Conservation (phyloP, 2,329 filamentous ascomycete species). For the Pseudogymnoascus sp. region DNA sequence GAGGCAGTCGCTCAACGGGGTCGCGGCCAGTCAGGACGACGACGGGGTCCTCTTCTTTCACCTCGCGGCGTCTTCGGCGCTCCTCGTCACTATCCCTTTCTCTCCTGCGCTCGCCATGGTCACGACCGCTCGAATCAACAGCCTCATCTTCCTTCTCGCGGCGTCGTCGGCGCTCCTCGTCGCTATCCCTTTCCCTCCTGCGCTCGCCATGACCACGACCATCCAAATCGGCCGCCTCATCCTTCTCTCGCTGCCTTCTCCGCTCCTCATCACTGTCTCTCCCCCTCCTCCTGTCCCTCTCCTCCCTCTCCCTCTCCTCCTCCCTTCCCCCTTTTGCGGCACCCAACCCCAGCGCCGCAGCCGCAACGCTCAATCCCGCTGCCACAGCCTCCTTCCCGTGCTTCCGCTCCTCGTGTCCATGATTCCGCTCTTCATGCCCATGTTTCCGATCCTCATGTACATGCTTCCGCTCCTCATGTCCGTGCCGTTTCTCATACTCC, state of each 20-base stretch:
- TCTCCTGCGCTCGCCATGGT: background rate
- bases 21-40: constrained; percentile 5
- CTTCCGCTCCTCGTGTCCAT: constrained; percentile 19
- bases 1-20: background rate
- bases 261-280: constrained; percentile 9
- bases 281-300: background rate
- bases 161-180: background rate
- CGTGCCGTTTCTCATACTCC: constrained; percentile 6
- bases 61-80: constrained; percentile 14
- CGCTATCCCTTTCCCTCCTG: background rate
- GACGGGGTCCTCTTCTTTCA: background rate
- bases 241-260: background rate
- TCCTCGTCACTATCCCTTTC: constrained; percentile 13
- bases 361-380: constrained; percentile 26
- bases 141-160: background rate
- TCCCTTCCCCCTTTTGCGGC: constrained; percentile 21
- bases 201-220: background rate
- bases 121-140: background rate
- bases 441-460: constrained; percentile 16
- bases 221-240: background rate
- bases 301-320: constrained; percentile 5
- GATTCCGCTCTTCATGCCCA: constrained; percentile 18
- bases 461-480: constrained; percentile 16
- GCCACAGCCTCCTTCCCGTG: constrained; percentile 23
- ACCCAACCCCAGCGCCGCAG: constrained; percentile 25